Evolutionary conservation across 306 rosid genomes (phyloP).

Genomic region (cucumber (Cucumis sativus)): Cucumber_9930_V3 NC_026658.2:6187501-6188000

Average conservation of each 20-base stretch:
- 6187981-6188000: too few species aligned
- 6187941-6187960: not conserved
- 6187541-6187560: constrained; percentile 83
- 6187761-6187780: not conserved
- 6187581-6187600: constrained; percentile 88
- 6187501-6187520: constrained; percentile 51
- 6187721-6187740: not conserved
- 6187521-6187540: constrained; percentile 65
- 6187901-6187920: too few species aligned
- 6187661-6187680: not conserved
- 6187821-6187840: not conserved
- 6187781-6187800: not conserved
- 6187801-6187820: not conserved
- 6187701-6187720: not conserved
- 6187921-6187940: not conserved
- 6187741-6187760: not conserved
- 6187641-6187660: constrained; percentile 60
- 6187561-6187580: constrained; percentile 96
- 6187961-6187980: too few species aligned
- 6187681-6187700: not conserved
- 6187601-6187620: constrained; percentile 86
- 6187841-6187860: not conserved
- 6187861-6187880: not conserved
- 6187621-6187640: constrained; percentile 87
- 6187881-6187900: not conserved